These are phyloP conservation scores for Epichloe uncinata DNA, from an alignment of 2,329 filamentous ascomycete genomes.

Conservation along the genomic window DNA sequence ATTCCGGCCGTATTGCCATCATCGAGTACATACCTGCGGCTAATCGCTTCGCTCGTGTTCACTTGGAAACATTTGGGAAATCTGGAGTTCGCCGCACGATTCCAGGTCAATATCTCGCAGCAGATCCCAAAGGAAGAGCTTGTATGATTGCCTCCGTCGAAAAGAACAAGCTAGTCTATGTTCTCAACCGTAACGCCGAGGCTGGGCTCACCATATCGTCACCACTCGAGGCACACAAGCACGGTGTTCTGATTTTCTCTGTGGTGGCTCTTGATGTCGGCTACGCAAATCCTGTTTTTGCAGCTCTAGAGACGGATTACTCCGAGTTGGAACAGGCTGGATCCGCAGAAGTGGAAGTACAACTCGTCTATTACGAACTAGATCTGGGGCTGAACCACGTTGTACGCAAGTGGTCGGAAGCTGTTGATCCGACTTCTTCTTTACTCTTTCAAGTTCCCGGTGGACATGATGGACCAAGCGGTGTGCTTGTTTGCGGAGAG, in stretches of 20 bases:
- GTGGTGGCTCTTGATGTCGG: constrained; percentile 84
- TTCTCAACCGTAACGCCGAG: constrained; percentile 88
- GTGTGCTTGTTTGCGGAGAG: constrained; percentile 86
- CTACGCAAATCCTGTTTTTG: constrained; percentile 94
- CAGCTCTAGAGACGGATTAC: constrained; percentile 86
- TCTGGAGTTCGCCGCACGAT: constrained; percentile 87
- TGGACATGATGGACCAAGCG: constrained; percentile 83
- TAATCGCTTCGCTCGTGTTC: constrained; percentile 78
- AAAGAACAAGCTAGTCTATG: constrained; percentile 99
- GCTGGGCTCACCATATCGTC: constrained; percentile 94
- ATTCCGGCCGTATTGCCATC: constrained; percentile 89
- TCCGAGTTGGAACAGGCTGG: constrained; percentile 83
- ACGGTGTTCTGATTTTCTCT: constrained; percentile 78
- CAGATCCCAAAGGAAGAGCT: constrained; percentile 88
- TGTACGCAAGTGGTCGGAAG: constrained; percentile 88
- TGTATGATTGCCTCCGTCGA: constrained; percentile 88
- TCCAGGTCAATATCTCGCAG: constrained; percentile 87
- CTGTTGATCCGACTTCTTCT: constrained; percentile 78
- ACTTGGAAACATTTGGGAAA: constrained; percentile 96
- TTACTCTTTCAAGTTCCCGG: constrained; percentile 92
- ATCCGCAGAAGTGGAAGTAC: constrained; percentile 76
- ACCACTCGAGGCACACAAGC: constrained; percentile 88
- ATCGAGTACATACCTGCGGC: constrained; percentile 83
- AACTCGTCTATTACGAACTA: constrained; percentile 92
- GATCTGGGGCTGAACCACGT: constrained; percentile 95